Evolutionary conservation across 1,139 yeast genomes (phyloP).

Genomic region (Pichia sp.): DNA sequence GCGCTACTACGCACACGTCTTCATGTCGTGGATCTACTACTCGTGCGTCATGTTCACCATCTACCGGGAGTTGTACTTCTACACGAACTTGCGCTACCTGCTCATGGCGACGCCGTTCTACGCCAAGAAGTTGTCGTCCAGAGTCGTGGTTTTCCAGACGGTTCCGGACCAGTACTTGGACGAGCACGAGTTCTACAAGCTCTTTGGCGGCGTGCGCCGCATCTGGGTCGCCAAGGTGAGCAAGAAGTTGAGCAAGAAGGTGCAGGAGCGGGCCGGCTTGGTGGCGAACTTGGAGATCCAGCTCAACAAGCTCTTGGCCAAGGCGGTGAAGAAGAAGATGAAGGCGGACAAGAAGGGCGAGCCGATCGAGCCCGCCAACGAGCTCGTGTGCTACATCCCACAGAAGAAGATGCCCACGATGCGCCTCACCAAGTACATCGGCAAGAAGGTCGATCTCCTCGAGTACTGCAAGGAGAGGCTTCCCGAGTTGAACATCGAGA

Average conservation of each 20-base stretch:
- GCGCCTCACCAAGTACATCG: constrained; percentile 40
- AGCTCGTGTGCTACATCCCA: constrained; percentile 50
- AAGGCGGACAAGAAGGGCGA: constrained; percentile 57
- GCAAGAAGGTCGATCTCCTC: constrained; percentile 58
- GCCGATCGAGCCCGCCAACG: constrained; percentile 53
- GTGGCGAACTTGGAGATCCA: constrained; percentile 57
- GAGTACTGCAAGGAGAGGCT: constrained; percentile 53
- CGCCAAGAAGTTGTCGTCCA: constrained; percentile 59
- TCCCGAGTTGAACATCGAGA: constrained; percentile 52
- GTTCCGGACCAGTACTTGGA: constrained; percentile 46
- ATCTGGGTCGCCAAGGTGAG: constrained; percentile 65
- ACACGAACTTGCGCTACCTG: constrained; percentile 62
- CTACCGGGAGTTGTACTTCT: constrained; percentile 68
- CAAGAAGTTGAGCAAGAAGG: constrained; percentile 46
- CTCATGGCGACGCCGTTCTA: constrained; percentile 67
- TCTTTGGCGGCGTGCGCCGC: constrained; percentile 58
- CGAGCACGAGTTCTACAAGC: constrained; percentile 49
- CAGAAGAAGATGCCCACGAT: constrained; percentile 67
- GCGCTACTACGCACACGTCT: constrained; percentile 68
- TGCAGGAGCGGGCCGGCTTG: constrained; percentile 52
- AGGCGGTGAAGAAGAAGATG: constrained; percentile 51
- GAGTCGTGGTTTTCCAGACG: constrained; percentile 65
- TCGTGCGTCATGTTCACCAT: constrained; percentile 56
- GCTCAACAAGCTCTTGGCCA: constrained; percentile 49
- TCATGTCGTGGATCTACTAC: constrained; percentile 64